Conservation (phyloP, 192 early-diverging fungal genomes). For the Geranomyces michiganensis region DNA sequence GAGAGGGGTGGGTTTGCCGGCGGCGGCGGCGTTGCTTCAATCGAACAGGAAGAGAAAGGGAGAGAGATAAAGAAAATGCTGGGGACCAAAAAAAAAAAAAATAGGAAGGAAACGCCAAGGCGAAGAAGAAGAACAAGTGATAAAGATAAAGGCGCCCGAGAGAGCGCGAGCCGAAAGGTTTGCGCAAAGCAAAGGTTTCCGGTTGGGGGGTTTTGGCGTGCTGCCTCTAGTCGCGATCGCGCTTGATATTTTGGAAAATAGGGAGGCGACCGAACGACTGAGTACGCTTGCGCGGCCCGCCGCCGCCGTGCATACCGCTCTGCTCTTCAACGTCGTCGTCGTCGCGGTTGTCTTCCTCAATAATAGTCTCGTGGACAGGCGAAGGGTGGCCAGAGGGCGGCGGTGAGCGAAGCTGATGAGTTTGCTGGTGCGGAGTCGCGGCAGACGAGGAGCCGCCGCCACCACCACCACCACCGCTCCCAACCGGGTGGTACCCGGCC, state of each 20-base stretch:
- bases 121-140: too few species aligned
- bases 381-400: slow-evolving; percentile 32
- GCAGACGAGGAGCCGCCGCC: not conserved
- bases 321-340: not conserved
- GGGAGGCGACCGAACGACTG: slow-evolving; percentile 14
- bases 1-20: too few species aligned
- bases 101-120: too few species aligned
- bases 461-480: too few species aligned
- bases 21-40: too few species aligned
- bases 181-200: too few species aligned
- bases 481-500: not conserved
- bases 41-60: too few species aligned
- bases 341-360: slow-evolving; percentile 23
- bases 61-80: too few species aligned
- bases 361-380: slow-evolving; percentile 27
- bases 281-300: not conserved
- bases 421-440: slow-evolving; percentile 13
- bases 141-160: too few species aligned
- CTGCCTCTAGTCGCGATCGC: not conserved
- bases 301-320: not conserved
- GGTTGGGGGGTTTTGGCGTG: too few species aligned
- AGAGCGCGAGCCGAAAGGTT: too few species aligned
- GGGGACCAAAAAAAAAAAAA: too few species aligned
- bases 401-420: slow-evolving; percentile 20
- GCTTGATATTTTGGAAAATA: slow-evolving; percentile 15